Base-by-base conservation (phyloP, 2,329 filamentous ascomycete genomes). In the Sordariomycetes sp. region DNA sequence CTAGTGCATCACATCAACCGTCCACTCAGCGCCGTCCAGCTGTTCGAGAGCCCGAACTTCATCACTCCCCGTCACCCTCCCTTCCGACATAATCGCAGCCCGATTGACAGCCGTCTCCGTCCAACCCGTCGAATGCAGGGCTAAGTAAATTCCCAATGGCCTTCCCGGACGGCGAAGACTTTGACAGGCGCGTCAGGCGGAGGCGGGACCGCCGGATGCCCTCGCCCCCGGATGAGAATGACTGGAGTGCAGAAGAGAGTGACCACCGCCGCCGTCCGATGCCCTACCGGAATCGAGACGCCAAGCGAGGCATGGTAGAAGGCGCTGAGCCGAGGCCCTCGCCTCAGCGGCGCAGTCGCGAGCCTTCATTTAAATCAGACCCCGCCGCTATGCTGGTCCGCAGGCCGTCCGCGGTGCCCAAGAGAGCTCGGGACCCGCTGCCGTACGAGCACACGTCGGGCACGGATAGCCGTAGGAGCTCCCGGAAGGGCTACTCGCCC, bases 241-340 rank as follows among this genome's bases (percentile, higher is more conserved):
- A 67, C 64, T 68, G 68, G 67, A 65, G 65, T 56, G 61, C 62
- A 48, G 62, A 57, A 48, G 62, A 57, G 55, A 64, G 60, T 57
- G 60, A 62, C 58, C 61, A 64, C 52, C 60, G 59, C 42, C 63
- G 62, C 62, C 62, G 70, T 67, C 67, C 68, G 62, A 59, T 68
- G 66, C 68, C 68, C 62, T 66, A 69, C 65, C 68, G 65, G 55
- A 52, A 52, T 28, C 55, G 51, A 64, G 60, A 63, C 24, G 59
- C 48, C 35, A 60, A 59, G 55, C 58, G 60, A 45, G 52, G 55
- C 36, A 56, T 57, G 42, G 64, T 69, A 69, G 68, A 66, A 65
- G 66, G 64, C 62, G 60, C 63, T 61, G 64, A 64, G 62, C 64
- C 60, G 57, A 60, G 64, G 63, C 66, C 66, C 66, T 63, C 64